A percentile compares a stretch with the other conserved stretches of the same genome.
These are phyloP conservation scores for Euphorbia tirucalli DNA, from an alignment of 345 rosid species.

Conservation along the genomic window DNA sequence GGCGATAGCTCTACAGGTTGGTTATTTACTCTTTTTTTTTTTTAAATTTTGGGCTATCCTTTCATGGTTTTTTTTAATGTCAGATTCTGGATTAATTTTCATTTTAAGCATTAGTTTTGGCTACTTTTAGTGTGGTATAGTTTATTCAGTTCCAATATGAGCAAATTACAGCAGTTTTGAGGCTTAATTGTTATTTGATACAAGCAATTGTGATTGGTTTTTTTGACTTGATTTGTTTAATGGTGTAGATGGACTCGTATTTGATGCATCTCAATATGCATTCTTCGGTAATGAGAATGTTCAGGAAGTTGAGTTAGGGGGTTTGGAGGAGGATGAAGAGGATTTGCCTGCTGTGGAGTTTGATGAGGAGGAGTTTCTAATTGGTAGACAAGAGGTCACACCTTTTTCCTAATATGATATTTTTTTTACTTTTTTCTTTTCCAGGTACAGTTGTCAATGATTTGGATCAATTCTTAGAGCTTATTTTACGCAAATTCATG, in stretches of 20 bases:
- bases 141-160: not conserved
- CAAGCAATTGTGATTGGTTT: not conserved
- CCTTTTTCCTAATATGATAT: not conserved
- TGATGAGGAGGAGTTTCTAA: conserved; percentile 71
- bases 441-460: not conserved
- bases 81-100: too few species aligned
- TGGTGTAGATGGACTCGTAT: conserved; percentile 52
- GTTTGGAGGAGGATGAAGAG: conserved; percentile 83
- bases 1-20: not conserved
- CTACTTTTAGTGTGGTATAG: not conserved
- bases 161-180: not conserved
- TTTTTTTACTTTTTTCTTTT: not conserved
- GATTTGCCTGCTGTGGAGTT: conserved; percentile 41
- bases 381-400: conserved; percentile 60
- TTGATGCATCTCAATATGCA: conserved; percentile 97
- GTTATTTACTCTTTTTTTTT: not conserved
- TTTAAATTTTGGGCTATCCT: too few species aligned
- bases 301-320: conserved; percentile 96
- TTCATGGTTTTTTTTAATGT: not conserved
- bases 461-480: not conserved
- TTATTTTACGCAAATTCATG: not conserved
- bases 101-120: not conserved
- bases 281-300: conserved; percentile 84
- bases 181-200: not conserved
- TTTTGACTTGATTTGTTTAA: conserved; percentile 5